Conservation (phyloP, 176 grass and related monocot species). For the sorghum (Sorghum bicolor) region DNA sequence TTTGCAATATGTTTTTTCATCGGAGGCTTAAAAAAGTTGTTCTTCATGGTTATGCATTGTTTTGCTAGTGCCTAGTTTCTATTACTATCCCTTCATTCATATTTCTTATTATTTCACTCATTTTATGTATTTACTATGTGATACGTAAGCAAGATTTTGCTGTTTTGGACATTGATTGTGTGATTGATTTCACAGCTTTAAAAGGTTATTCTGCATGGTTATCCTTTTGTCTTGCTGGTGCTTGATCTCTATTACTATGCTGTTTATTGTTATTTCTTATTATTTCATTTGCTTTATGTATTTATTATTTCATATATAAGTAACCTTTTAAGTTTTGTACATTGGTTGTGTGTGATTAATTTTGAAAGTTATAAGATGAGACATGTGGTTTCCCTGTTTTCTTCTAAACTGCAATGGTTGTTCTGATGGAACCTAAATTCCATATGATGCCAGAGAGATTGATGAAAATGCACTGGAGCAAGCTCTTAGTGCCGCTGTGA, state of each 20-base stretch:
- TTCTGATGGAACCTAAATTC: constrained; percentile 25
- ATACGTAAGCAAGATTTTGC: neutral
- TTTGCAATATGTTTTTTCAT: constrained; percentile 2
- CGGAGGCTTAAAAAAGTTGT: neutral
- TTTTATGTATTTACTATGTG: neutral
- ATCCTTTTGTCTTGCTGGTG: constrained; percentile 8
- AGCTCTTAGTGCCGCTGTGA: constrained; percentile 95
- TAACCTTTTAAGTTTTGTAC: neutral
- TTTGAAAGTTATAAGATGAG: neutral
- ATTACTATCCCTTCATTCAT: neutral
- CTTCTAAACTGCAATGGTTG: neutral
- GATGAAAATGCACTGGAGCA: constrained; percentile 97
- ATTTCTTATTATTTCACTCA: neutral
- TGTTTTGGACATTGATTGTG: neutral
- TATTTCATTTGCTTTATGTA: constrained; percentile 1
- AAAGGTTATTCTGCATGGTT: neutral
- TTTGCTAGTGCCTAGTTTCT: constrained; percentile 16
- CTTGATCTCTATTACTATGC: neutral
- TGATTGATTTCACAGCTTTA: neutral
- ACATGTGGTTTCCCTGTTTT: neutral
- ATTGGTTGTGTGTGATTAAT: neutral
- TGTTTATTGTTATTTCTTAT: neutral
- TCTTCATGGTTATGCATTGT: neutral
- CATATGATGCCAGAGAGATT: constrained; percentile 65
- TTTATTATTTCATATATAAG: neutral